Evolutionary conservation across 2,329 filamentous ascomycete species (phyloP).

Genomic region (Lachnellula suecica): DNA sequence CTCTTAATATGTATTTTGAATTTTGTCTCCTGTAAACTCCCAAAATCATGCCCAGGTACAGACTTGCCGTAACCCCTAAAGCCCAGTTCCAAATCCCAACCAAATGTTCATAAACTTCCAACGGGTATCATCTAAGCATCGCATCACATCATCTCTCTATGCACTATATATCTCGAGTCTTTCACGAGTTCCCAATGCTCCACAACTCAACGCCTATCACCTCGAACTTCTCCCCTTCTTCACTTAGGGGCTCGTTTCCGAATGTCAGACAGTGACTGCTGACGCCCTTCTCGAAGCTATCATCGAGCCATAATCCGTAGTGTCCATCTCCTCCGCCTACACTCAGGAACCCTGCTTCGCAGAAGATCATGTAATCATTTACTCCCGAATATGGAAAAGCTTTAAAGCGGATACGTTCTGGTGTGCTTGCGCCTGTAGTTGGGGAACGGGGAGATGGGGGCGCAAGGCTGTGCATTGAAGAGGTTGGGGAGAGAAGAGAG

Average conservation of each 20-base stretch:
- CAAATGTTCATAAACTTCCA: neutral
- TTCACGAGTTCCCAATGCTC: slow-evolving; percentile 68
- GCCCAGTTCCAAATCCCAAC: neutral
- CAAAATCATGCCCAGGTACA: neutral
- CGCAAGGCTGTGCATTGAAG: slow-evolving; percentile 35
- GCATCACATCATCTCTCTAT: neutral
- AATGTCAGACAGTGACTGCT: slow-evolving; percentile 87
- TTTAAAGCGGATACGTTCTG: slow-evolving; percentile 87
- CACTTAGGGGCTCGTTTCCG: slow-evolving; percentile 90
- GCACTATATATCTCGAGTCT: neutral
- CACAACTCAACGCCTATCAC: slow-evolving; percentile 90
- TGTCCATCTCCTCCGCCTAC: slow-evolving; percentile 86
- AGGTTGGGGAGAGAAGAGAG: slow-evolving; percentile 27
- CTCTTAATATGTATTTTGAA: neutral
- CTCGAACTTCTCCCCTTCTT: slow-evolving; percentile 89
- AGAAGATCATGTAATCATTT: slow-evolving; percentile 96
- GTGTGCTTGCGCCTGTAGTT: slow-evolving; percentile 46
- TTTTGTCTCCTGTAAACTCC: neutral
- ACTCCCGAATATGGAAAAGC: slow-evolving; percentile 94
- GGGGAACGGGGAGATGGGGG: slow-evolving; percentile 25
- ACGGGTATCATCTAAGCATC: slow-evolving; percentile 11
- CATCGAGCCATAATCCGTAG: slow-evolving; percentile 92
- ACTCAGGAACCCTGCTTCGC: slow-evolving; percentile 80
- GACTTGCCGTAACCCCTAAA: neutral
- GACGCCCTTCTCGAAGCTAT: slow-evolving; percentile 78